Evolutionary conservation across 192 early-diverging fungal species (phyloP), one percentile per base, ranked within the genome.

Genomic region (Backusella parvicylindrica): DNA sequence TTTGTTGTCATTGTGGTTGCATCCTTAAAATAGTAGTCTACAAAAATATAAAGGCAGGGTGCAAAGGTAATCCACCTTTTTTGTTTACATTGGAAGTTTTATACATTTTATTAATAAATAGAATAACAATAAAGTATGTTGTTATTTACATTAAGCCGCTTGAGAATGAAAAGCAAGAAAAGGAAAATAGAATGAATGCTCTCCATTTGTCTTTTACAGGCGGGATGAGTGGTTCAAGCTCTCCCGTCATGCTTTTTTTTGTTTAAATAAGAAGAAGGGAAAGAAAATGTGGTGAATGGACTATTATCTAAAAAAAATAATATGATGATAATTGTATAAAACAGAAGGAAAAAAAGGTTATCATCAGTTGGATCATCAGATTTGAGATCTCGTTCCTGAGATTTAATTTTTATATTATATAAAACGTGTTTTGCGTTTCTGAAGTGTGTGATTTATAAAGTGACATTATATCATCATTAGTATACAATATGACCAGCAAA

Each of bases 11-110:
- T 40, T 18, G 40, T 70, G 6, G 47, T 23, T 53, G 43, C 11
- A 49, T 79, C 26, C 28, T 73, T 47, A 38, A 81, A 75, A 35
- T 68, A 83, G 56, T 81, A 83, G 31, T 77, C 38, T 16, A 64
- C 76, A 79, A 85, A 85, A 9, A 81, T 74, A 73, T 81, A 83
- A 68, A 85, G 71, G 47, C 79, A 83, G 6, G 84, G 84, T 11
- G 82, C 77, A 69, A 85, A 85, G 8, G 84, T 81, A 15, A 85
- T 82, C 84, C 84, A 85, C 68, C 68, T 69, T 41, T 30, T 37
- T 6, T 26, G 33, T 35, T 13, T n/a, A 6, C 18, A 47, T 47
- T 47, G 4, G 2, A 8, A 18, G 6, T 41, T 35, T 47, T 47
- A 47, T 47, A n/a, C n/a, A n/a, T 47, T 7, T 5, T 1, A 47